A percentile compares a stretch with the other conserved stretches of the same genome.
phyloP scores from a whole-genome alignment of 1,284 basidiomycete species.

The Acaromyces ingoldii region DNA sequence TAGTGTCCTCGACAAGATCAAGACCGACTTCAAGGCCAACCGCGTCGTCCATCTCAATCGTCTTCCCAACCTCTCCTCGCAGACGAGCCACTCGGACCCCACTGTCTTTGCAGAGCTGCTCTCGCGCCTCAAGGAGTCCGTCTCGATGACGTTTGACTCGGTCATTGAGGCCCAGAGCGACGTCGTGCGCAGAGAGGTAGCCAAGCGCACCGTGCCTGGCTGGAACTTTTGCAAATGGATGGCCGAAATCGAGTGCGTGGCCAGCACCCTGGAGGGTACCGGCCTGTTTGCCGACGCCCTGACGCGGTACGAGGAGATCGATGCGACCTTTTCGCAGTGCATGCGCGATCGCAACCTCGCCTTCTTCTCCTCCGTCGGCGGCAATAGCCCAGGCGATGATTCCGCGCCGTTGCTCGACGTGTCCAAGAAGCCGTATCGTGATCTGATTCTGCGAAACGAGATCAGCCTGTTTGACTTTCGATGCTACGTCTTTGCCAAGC shows the following conservation, averaged over 20 bases:
- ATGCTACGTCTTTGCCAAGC: slow-evolving; percentile 81
- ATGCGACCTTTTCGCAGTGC: slow-evolving; percentile 63
- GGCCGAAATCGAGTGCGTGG: slow-evolving; percentile 75
- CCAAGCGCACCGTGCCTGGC: slow-evolving; percentile 15
- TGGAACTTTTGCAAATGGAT: slow-evolving; percentile 64
- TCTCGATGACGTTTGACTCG: slow-evolving; percentile 74
- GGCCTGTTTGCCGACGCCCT: slow-evolving; percentile 83
- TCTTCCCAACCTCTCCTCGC: slow-evolving; percentile 58
- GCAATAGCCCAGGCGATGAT: slow-evolving; percentile 63
- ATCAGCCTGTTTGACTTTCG: slow-evolving; percentile 93
- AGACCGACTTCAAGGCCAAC: slow-evolving; percentile 84
- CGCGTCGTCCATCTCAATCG: slow-evolving; percentile 19
- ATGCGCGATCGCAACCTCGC: slow-evolving; percentile 19
- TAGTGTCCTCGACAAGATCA: slow-evolving; percentile 81
- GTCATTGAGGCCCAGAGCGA: slow-evolving; percentile 57
- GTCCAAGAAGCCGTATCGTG: slow-evolving; percentile 76
- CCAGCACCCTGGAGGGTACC: slow-evolving; percentile 84
- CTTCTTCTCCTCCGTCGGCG: slow-evolving; percentile 28
- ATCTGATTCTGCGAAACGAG: slow-evolving; percentile 79
- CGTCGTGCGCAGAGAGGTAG: slow-evolving; percentile 10
- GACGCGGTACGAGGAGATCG: slow-evolving; percentile 83
- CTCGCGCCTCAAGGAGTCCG: slow-evolving; percentile 80
- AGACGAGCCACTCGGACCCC: slow-evolving; percentile 58
- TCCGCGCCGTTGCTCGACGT: slow-evolving; percentile 73
- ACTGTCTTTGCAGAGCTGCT: slow-evolving; percentile 82